Evolutionary conservation across 371 early-diverging fungal species (phyloP), one percentile per base, ranked within the genome.

Genomic region (Chytridium lagenaria): DNA sequence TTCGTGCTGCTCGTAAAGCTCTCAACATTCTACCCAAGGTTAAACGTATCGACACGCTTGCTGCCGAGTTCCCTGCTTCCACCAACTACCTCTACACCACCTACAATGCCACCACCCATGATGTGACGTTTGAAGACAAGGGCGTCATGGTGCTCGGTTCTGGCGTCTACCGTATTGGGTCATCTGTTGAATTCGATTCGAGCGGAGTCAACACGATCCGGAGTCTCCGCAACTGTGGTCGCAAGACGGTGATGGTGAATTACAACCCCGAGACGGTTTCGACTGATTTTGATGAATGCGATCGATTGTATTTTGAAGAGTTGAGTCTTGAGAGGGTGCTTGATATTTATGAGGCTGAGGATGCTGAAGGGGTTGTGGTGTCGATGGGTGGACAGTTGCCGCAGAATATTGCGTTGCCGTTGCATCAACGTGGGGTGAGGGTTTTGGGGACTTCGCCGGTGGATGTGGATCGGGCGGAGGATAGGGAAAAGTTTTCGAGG

Each of bases 261-360:
- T 97, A 95, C 89, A 97, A 97, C 84, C 97, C 97, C 33, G 97
- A 97, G 80, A 97, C 97, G 0, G 97, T 97, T 30, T 94, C 94
- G 22, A 95, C 97, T 26, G 97, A 97, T 80, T 97, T 91, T 77
- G 97, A 95, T 81, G 97, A 97, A 81, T 92, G 92, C 75, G 96
- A 97, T 76, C 90, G 96, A 44, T 86, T 97, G 55, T 97, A 97
- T 89, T 97, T 95, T 84, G 96, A 95, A 78, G 92, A 95, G 78
- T 83, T 97, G 50, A 88, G 89, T 57, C 85, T 93, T 68, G 97
- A 97, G 80, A 92, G 96, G 77, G 93, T 95, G 16, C 84, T 93
- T 86, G 97, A 97, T 78, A 95, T 97, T 74, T 94, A 94, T 78
- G 94, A 95, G 79, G 72, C 87, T 30, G 96, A 97, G 85, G 65